These are phyloP conservation scores for Populus tremula DNA, from an alignment of 345 rosid species.

Conservation along the genomic window DNA sequence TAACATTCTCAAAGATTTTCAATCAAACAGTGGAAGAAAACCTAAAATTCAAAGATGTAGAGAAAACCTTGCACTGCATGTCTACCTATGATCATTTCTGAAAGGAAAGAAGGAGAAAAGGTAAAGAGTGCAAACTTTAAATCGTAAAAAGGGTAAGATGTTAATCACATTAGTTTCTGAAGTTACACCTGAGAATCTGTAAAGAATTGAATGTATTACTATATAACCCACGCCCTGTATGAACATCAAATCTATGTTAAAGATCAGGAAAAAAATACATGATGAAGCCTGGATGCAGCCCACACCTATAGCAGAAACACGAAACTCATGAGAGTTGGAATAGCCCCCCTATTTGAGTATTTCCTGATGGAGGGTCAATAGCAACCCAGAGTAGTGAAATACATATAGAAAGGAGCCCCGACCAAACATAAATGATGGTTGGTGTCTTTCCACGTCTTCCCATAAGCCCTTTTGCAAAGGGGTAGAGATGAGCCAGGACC, in stretches of 20 bases:
- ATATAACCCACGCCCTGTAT: neutral
- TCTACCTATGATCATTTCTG: neutral
- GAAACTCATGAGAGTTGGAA: constrained; percentile 44
- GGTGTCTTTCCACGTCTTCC: constrained; percentile 74
- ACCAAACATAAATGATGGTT: constrained; percentile 67
- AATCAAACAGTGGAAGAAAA: neutral
- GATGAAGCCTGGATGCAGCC: neutral
- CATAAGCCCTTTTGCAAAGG: constrained; percentile 80
- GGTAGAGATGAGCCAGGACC: constrained; percentile 80
- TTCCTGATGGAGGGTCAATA: constrained; percentile 53
- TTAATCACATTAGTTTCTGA: neutral
- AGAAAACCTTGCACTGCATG: neutral
- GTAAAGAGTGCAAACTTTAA: neutral
- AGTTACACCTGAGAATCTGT: neutral
- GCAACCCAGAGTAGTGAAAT: constrained; percentile 78
- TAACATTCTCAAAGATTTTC: neutral
- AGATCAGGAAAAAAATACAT: neutral
- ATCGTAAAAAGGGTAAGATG: neutral
- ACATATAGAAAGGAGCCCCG: constrained; percentile 67
- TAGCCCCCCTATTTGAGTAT: constrained; percentile 54
- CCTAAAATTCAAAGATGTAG: neutral
- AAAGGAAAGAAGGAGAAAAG: neutral
- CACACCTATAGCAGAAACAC: neutral
- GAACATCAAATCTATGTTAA: neutral
- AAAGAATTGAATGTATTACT: neutral